Base-by-base conservation (phyloP, 139 green algal species). In the Chlorella sp. region DNA sequence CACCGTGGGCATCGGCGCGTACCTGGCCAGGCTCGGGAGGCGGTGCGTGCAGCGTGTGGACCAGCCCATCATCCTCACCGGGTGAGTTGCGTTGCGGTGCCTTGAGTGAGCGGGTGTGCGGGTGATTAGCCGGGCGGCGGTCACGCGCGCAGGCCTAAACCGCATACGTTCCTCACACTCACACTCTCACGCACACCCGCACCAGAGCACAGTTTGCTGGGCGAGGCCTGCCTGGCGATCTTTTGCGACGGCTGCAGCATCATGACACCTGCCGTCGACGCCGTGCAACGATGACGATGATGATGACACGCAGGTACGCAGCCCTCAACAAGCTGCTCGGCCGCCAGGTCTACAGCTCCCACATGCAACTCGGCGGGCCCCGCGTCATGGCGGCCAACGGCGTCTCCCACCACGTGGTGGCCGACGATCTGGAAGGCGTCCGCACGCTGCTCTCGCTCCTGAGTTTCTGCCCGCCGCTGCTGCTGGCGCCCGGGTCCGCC, bases 251-350 rank as follows among this genome's bases (percentile, higher is more conserved):
- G n/a, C n/a, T n/a, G n/a, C n/a, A n/a, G n/a, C n/a, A n/a, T n/a
- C n/a, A n/a, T n/a, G n/a, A n/a, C n/a, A n/a, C n/a, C n/a, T n/a
- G n/a, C n/a, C n/a, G n/a, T n/a, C n/a, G n/a, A n/a, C n/a, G n/a
- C n/a, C n/a, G n/a, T n/a, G n/a, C n/a, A n/a, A n/a, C n/a, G n/a
- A n/a, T n/a, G n/a, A n/a, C n/a, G n/a, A n/a, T n/a, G n/a, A n/a
- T n/a, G n/a, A n/a, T n/a, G n/a, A n/a, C n/a, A n/a, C 63, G 35
- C 67, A 72, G 67, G 42, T 97, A 90, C 69, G 78, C 87, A n/a
- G 95, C 96, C 1, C 88, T 99, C 10, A 99, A 99, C 86, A 99
- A 99, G 87, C 84, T 99, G 74, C 91, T 99, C 60, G 95, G 91
- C 0, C 72, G 91, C 2, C 82, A 94, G 76, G 93, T 98, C 31